Conservation (phyloP, 202 grass and related monocot genomes). For the Cymbopogon flexuosus region DNA sequence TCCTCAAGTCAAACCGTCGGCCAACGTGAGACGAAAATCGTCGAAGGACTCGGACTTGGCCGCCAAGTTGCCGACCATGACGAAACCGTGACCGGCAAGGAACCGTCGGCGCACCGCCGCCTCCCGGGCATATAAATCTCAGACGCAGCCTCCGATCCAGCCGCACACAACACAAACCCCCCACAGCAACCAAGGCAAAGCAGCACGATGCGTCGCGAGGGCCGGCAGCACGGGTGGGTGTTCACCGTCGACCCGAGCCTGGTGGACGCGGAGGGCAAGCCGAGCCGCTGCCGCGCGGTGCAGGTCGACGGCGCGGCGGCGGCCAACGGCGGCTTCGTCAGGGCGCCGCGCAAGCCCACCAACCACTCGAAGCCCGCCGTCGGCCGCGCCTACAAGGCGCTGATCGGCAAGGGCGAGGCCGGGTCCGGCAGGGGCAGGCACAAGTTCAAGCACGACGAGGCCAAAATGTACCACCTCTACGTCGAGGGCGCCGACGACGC, state of each 20-base stretch:
- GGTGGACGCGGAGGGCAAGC: conserved; percentile 3
- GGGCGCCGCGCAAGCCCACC: conserved; percentile 20
- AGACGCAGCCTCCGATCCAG: no score
- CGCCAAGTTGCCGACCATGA: not conserved
- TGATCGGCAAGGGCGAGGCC: not conserved
- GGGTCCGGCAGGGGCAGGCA: not conserved
- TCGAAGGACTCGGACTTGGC: not conserved
- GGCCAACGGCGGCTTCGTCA: conserved; percentile 21
- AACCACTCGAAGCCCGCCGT: conserved; percentile 19
- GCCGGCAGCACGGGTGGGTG: conserved; percentile 32
- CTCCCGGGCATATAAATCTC: conserved; percentile 4
- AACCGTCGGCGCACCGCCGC: not conserved
- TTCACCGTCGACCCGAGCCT: conserved; percentile 18
- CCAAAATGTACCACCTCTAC: conserved; percentile 13
- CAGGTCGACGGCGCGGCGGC: not conserved
- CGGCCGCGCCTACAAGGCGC: not conserved
- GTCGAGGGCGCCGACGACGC: not conserved
- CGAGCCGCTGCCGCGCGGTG: not conserved
- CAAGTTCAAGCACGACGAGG: conserved; percentile 33
- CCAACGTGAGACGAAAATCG: not conserved
- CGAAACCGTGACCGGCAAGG: conserved; percentile 1
- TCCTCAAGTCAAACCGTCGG: no score
- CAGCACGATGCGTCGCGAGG: conserved; percentile 24
- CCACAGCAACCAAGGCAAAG: not conserved
- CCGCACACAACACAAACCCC: not conserved